Percentiles rank a stretch among this genome's conserved stretches.
Conservation (phyloP, 2,329 filamentous ascomycete species). For the Ceratocystis lukuohia region DNA sequence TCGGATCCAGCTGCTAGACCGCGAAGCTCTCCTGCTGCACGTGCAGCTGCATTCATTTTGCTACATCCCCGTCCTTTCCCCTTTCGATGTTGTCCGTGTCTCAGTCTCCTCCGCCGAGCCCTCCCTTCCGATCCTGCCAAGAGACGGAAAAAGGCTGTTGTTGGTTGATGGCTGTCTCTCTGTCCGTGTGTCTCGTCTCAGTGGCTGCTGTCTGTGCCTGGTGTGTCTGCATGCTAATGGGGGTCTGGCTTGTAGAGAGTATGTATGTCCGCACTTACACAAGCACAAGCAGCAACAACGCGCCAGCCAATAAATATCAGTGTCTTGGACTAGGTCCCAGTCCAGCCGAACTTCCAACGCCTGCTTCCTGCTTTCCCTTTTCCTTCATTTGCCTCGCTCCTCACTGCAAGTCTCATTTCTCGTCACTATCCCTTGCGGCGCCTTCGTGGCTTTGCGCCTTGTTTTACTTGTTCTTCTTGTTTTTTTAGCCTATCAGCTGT, state of each 20-base stretch:
- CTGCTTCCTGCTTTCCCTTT: background rate
- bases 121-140: constrained; percentile 8
- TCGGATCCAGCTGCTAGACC: no score
- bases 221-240: no score
- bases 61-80: background rate
- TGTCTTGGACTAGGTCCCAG: background rate
- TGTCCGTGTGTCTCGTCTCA: no score
- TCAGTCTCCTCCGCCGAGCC: background rate
- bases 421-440: background rate
- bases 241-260: no score
- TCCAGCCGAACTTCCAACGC: background rate
- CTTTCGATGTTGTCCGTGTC: background rate
- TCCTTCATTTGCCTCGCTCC: background rate
- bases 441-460: background rate
- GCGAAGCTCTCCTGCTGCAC: no score
- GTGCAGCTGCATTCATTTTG: background rate
- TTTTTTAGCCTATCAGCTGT: no score
- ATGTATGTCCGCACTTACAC: no score
- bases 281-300: no score
- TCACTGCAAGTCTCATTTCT: background rate
- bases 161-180: background rate
- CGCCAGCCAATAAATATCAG: background rate
- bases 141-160: background rate
- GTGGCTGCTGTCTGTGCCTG: no score
- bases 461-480: background rate